These are phyloP conservation scores for Rhododendron simsii DNA, from an alignment of 148 eudicot species.

Conservation along the genomic window DNA sequence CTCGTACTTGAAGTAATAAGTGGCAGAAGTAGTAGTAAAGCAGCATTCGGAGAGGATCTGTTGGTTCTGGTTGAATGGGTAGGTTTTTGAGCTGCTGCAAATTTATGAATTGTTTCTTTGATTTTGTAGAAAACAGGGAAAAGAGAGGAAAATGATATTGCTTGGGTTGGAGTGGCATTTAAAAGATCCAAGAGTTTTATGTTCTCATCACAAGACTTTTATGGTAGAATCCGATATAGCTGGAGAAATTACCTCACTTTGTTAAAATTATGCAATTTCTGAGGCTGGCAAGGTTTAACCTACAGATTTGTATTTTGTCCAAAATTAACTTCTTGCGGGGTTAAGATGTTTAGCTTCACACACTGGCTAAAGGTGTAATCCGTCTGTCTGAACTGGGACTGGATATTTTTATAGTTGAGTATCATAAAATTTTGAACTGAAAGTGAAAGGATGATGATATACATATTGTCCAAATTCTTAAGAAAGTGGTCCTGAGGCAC, in stretches of 20 bases:
- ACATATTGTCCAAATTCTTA: neutral
- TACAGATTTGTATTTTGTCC: neutral
- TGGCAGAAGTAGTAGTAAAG: conserved; percentile 47
- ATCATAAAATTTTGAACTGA: neutral
- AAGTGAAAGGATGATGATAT: neutral
- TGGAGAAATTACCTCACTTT: neutral
- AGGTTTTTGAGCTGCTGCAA: conserved; percentile 1
- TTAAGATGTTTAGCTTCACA: neutral
- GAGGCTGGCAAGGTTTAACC: neutral
- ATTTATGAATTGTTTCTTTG: neutral
- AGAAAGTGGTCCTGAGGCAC: neutral
- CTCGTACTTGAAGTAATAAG: conserved; percentile 60
- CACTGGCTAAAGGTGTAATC: neutral
- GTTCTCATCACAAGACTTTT: neutral
- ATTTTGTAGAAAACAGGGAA: neutral
- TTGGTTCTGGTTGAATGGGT: conserved; percentile 54
- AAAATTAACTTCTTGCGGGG: neutral
- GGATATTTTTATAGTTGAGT: neutral
- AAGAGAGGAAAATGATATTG: too few species aligned
- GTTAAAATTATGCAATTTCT: neutral
- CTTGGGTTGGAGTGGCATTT: neutral
- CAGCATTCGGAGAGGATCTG: conserved; percentile 42
- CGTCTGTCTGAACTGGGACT: neutral
- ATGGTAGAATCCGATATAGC: neutral
- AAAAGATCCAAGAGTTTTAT: neutral